Evolutionary conservation across 176 grass and related monocot genomes (phyloP).

Genomic region (Hordeum marinum): DNA sequence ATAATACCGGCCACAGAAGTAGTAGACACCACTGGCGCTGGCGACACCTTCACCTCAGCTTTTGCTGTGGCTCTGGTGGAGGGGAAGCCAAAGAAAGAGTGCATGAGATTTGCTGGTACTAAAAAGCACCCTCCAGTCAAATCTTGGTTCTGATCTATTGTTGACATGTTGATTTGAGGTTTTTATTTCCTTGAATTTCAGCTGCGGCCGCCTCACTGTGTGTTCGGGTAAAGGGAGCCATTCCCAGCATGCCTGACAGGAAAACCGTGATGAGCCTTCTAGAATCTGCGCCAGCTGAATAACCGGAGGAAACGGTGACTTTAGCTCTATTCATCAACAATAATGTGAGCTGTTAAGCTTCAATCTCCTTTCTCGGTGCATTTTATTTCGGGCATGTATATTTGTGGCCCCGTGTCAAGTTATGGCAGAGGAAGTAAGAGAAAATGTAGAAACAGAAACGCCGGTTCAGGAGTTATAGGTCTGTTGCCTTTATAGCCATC

Average conservation of each 20-base stretch:
- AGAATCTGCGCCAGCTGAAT: constrained; percentile 34
- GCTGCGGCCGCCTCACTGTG: constrained; percentile 87
- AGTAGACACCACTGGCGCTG: constrained; percentile 85
- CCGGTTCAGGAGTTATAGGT: not conserved
- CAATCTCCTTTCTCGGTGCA: not conserved
- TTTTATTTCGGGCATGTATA: not conserved
- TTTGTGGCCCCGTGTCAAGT: not conserved
- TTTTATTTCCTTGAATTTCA: constrained; percentile 37
- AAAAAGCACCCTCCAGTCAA: not conserved
- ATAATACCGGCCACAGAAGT: constrained; percentile 72
- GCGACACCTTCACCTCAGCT: constrained; percentile 94
- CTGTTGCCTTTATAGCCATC: not conserved
- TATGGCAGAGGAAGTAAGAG: not conserved
- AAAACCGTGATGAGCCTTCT: constrained; percentile 71
- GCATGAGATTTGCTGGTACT: constrained; percentile 90
- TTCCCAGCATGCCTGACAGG: constrained; percentile 84
- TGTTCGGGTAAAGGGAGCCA: constrained; percentile 86
- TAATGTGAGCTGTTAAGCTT: constrained; percentile 35
- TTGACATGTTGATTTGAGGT: not conserved
- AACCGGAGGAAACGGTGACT: not conserved
- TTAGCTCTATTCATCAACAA: not conserved
- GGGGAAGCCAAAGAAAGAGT: constrained; percentile 72
- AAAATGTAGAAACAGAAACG: constrained; percentile 8
- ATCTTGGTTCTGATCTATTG: not conserved
- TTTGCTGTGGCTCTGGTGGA: constrained; percentile 91